phyloP scores from a whole-genome alignment of 345 rosid genomes.

The Kernera saxatilis region DNA sequence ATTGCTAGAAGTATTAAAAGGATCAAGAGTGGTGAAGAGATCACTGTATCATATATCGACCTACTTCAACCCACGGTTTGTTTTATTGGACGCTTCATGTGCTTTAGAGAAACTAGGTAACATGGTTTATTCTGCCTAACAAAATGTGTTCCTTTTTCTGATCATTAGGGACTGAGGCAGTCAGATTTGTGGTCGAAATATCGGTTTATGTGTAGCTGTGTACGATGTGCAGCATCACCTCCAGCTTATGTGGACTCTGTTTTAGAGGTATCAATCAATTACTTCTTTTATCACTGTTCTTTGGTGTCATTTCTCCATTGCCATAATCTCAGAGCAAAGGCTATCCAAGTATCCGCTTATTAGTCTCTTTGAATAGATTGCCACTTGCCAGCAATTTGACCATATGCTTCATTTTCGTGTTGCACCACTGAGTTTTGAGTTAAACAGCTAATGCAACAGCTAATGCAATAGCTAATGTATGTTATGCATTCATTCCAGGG shows the following conservation, averaged over 20 bases:
- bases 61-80: slow-evolving; percentile 68
- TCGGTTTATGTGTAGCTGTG: slow-evolving; percentile 61
- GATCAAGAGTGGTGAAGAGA: slow-evolving; percentile 54
- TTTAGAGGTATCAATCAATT: slow-evolving; percentile 45
- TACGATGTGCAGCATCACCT: slow-evolving; percentile 50
- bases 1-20: slow-evolving; percentile 54
- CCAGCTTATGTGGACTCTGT: slow-evolving; percentile 49
- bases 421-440: not conserved
- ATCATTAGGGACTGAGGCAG: slow-evolving; percentile 50
- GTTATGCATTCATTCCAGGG: slow-evolving; percentile 35
- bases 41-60: slow-evolving; percentile 68
- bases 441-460: too few relatives aligned
- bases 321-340: not conserved
- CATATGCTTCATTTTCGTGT: not conserved
- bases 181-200: slow-evolving; percentile 65
- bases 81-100: not conserved
- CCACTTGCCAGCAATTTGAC: too few relatives aligned
- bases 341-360: not conserved
- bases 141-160: not conserved
- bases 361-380: not conserved
- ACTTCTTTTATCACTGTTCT: not conserved
- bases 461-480: not conserved
- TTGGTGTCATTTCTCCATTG: not conserved
- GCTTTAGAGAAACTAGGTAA: not conserved
- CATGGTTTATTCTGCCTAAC: not conserved